Evolutionary conservation across 768 basidiomycete genomes (phyloP).

Genomic region (Leucosporidium scottii): DNA sequence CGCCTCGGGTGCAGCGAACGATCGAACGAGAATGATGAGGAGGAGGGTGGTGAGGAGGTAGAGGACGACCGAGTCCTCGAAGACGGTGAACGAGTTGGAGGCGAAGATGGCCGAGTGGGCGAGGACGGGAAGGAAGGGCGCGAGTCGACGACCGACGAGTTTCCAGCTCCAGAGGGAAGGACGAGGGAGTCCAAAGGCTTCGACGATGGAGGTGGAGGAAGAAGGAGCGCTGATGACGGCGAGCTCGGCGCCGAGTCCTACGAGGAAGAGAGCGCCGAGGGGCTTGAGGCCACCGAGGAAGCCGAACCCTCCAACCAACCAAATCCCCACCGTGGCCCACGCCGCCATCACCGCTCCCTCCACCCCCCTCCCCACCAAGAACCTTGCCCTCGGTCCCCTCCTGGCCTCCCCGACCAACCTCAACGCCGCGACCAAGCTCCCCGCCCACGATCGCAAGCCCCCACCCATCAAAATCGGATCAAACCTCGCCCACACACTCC

Average conservation of each 20-base stretch:
- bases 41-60: conserved; percentile 58
- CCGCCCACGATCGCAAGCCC: conserved; percentile 57
- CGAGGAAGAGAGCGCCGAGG: background rate
- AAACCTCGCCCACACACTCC: conserved; percentile 91
- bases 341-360: conserved; percentile 19
- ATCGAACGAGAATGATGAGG: conserved; percentile 58
- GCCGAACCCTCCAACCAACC: background rate
- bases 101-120: conserved; percentile 71
- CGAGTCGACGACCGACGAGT: background rate
- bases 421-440: conserved; percentile 12
- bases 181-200: background rate
- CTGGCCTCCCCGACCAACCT: conserved; percentile 4
- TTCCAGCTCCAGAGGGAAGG: background rate
- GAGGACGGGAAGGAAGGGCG: conserved; percentile 47
- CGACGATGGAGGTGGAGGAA: background rate
- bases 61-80: conserved; percentile 80
- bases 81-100: conserved; percentile 95
- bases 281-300: conserved; percentile 10
- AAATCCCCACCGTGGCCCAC: background rate
- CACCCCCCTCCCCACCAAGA: conserved; percentile 23
- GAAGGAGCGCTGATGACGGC: conserved; percentile 12
- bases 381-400: conserved; percentile 11
- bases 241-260: conserved; percentile 15
- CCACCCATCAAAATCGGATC: conserved; percentile 66
- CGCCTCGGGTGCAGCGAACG: conserved; percentile 59